phyloP scores from a whole-genome alignment of 2,329 filamentous ascomycete species.

The Epichloe elymi region DNA sequence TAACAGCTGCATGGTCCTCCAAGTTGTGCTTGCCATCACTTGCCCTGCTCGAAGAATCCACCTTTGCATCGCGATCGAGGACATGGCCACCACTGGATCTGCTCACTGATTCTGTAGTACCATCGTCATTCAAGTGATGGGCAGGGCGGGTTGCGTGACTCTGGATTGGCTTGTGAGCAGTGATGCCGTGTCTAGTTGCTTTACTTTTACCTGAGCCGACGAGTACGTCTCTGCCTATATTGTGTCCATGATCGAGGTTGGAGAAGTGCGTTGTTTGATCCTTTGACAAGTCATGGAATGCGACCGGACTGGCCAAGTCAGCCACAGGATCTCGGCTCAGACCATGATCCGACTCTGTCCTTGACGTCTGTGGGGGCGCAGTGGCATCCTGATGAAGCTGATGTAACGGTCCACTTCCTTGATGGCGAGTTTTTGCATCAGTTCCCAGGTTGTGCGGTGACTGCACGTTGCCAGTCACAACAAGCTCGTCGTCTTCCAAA shows the following conservation, averaged over 20 bases:
- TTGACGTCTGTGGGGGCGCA: background rate
- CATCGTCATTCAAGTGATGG: slow-evolving; percentile 6
- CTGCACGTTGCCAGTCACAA: background rate
- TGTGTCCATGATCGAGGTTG: slow-evolving; percentile 1
- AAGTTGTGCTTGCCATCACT: background rate
- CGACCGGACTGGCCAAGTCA: background rate
- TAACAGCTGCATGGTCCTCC: background rate
- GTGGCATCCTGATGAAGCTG: slow-evolving; percentile 5
- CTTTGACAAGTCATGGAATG: slow-evolving; percentile 1
- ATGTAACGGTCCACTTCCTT: slow-evolving; percentile 1
- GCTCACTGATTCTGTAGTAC: background rate
- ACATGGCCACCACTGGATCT: background rate
- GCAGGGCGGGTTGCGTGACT: background rate
- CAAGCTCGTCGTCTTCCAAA: slow-evolving; percentile 6
- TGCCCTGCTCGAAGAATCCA: background rate
- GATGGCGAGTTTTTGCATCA: slow-evolving; percentile 2
- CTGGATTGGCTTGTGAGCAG: background rate
- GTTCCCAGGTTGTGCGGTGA: slow-evolving; percentile 5
- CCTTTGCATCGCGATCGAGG: slow-evolving; percentile 1
- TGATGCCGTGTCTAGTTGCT: slow-evolving; percentile 3
- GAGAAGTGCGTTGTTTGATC: background rate
- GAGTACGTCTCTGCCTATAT: slow-evolving; percentile 2
- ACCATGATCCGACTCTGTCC: slow-evolving; percentile 2
- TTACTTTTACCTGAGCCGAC: background rate
- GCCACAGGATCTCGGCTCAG: slow-evolving; percentile 5